Evolutionary conservation across 2,329 filamentous ascomycete genomes (phyloP).

Genomic region (Bertia moriformis): DNA sequence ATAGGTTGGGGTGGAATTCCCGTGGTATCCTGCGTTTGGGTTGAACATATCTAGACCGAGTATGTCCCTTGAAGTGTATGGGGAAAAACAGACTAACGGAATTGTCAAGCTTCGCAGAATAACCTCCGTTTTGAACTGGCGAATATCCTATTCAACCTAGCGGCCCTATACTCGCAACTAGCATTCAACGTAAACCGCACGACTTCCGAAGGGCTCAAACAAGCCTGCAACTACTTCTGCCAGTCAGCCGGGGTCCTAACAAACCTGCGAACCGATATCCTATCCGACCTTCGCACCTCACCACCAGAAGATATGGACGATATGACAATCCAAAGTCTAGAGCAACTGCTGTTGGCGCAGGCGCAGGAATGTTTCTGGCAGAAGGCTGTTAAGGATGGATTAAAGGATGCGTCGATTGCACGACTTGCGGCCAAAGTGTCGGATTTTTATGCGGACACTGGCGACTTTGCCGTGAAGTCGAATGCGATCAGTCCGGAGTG

Average conservation of each 20-base stretch:
- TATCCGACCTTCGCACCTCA: slow-evolving; percentile 50
- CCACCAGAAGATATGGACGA: slow-evolving; percentile 64
- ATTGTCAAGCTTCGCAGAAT: slow-evolving; percentile 46
- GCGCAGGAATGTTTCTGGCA: slow-evolving; percentile 68
- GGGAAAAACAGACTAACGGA: neutral
- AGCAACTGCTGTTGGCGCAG: slow-evolving; percentile 56
- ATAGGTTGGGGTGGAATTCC: slow-evolving; percentile 53
- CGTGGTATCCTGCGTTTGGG: slow-evolving; percentile 54
- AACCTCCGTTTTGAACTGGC: slow-evolving; percentile 38
- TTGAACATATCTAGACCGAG: slow-evolving; percentile 39
- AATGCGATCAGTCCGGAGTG: slow-evolving; percentile 82
- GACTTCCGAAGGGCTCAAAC: slow-evolving; percentile 50
- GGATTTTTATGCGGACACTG: slow-evolving; percentile 73
- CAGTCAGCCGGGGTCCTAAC: slow-evolving; percentile 49
- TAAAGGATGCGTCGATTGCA: slow-evolving; percentile 58
- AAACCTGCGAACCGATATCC: slow-evolving; percentile 44
- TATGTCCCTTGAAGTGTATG: neutral
- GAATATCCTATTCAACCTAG: slow-evolving; percentile 59
- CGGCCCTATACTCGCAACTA: slow-evolving; percentile 61
- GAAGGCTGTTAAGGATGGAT: slow-evolving; percentile 60
- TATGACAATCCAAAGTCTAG: slow-evolving; percentile 51
- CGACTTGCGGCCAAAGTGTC: slow-evolving; percentile 70
- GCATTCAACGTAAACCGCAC: slow-evolving; percentile 51
- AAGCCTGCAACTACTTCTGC: slow-evolving; percentile 57
- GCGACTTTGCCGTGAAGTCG: slow-evolving; percentile 76